phyloP scores from a whole-genome alignment of 345 rosid genomes.

The Salix caprea region DNA sequence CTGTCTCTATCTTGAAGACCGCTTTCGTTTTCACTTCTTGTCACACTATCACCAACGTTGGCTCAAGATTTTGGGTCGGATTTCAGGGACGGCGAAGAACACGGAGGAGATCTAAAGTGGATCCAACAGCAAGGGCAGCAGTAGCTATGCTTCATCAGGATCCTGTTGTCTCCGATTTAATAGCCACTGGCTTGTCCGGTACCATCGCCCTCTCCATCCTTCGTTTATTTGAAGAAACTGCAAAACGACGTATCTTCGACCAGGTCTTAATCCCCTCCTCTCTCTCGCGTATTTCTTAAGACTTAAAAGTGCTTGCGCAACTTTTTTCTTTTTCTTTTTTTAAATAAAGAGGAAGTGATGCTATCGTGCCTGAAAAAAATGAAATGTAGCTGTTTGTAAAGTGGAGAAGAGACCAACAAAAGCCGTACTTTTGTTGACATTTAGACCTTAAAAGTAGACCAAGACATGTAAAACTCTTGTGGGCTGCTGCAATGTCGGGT shows the following conservation, averaged over 20 bases:
- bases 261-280: constrained; percentile 32
- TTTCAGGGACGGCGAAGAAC: neutral
- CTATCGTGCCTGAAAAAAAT: too few relatives aligned
- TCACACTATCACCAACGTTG: too few relatives aligned
- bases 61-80: constrained; percentile 2
- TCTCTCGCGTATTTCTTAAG: neutral
- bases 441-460: neutral
- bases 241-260: constrained; percentile 56
- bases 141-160: constrained; percentile 40
- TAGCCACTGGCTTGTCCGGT: constrained; percentile 40
- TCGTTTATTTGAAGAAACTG: constrained; percentile 61
- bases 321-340: neutral
- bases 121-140: constrained; percentile 14
- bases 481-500: neutral
- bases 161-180: constrained; percentile 50
- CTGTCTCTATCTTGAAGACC: neutral
- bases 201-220: constrained; percentile 44
- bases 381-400: too few relatives aligned
- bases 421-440: neutral
- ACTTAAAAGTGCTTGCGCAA: neutral
- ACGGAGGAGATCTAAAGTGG: constrained; percentile 4
- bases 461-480: neutral
- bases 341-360: too few relatives aligned
- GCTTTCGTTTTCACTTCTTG: neutral
- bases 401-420: neutral